Evolutionary conservation across 2,329 filamentous ascomycete genomes (phyloP).

Genomic region (Colletotrichum navitas): DNA sequence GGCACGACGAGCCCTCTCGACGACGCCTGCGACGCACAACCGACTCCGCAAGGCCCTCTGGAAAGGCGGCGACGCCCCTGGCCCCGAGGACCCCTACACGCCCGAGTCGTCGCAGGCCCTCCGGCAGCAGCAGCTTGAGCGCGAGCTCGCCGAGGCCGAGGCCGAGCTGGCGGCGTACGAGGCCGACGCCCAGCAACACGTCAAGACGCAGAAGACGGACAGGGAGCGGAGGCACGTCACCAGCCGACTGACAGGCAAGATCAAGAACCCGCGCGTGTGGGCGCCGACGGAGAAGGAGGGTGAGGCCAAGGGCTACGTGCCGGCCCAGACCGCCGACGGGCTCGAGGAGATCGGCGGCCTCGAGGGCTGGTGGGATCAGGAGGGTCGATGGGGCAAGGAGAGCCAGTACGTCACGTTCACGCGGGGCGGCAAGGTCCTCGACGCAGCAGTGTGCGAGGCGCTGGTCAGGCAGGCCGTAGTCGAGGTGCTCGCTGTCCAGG

Average conservation of each 20-base stretch:
- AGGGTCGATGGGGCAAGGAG: conserved; percentile 64
- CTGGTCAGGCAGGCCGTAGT: conserved; percentile 64
- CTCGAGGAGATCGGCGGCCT: conserved; percentile 63
- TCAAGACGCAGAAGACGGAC: background rate
- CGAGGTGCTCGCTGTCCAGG: conserved; percentile 62
- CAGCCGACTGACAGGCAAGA: conserved; percentile 23
- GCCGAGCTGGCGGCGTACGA: conserved; percentile 42
- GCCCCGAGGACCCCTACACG: conserved; percentile 55
- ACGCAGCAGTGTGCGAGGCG: conserved; percentile 61
- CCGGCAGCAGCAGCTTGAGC: conserved; percentile 49
- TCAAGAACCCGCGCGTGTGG: conserved; percentile 3
- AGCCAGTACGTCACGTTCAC: conserved; percentile 61
- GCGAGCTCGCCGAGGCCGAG: conserved; percentile 41
- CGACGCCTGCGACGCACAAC: conserved; percentile 52
- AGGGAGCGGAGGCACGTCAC: background rate
- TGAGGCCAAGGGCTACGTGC: conserved; percentile 54
- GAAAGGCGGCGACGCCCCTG: conserved; percentile 54
- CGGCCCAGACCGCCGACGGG: conserved; percentile 59
- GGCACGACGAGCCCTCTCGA: conserved; percentile 49
- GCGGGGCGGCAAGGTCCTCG: conserved; percentile 53
- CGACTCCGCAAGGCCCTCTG: conserved; percentile 57
- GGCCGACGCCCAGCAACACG: conserved; percentile 7
- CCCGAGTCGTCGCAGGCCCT: conserved; percentile 49
- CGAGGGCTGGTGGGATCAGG: conserved; percentile 66
- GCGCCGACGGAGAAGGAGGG: conserved; percentile 33